These are phyloP conservation scores for Stenogyne calaminthoides DNA, from an alignment of 305 asterid genomes.

Conservation along the genomic window DNA sequence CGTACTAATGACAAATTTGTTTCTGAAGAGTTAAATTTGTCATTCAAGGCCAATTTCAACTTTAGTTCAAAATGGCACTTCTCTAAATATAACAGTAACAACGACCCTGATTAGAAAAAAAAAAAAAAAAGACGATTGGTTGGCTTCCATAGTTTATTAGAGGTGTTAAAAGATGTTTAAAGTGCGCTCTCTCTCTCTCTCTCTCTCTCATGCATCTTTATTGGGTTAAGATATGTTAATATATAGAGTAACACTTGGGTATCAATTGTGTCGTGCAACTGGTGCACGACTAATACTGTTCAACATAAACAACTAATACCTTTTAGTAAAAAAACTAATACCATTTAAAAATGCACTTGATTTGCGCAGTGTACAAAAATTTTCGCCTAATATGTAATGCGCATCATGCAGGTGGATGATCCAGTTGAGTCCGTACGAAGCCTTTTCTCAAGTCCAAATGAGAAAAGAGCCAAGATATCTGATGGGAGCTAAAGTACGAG, in stretches of 20 bases:
- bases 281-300: no score
- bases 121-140: neutral
- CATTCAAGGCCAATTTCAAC: neutral
- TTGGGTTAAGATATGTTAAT: conserved; percentile 12
- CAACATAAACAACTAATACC: no score
- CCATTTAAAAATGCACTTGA: no score
- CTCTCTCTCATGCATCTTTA: neutral
- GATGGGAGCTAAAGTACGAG: conserved; percentile 41
- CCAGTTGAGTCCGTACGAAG: conserved; percentile 72
- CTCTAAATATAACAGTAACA: neutral
- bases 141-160: neutral
- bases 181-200: no score
- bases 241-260: no score
- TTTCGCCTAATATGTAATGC: neutral
- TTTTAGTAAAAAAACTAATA: no score
- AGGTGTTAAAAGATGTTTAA: conserved; percentile 7
- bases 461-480: conserved; percentile 54
- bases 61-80: neutral
- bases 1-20: neutral
- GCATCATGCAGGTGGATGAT: conserved; percentile 72
- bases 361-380: no score
- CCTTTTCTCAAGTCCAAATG: conserved; percentile 53
- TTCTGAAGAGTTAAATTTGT: neutral
- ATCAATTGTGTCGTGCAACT: no score
- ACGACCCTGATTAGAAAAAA: neutral